Evolutionary conservation across 768 basidiomycete genomes (phyloP).

Genomic region (Auricularia sp.): DNA sequence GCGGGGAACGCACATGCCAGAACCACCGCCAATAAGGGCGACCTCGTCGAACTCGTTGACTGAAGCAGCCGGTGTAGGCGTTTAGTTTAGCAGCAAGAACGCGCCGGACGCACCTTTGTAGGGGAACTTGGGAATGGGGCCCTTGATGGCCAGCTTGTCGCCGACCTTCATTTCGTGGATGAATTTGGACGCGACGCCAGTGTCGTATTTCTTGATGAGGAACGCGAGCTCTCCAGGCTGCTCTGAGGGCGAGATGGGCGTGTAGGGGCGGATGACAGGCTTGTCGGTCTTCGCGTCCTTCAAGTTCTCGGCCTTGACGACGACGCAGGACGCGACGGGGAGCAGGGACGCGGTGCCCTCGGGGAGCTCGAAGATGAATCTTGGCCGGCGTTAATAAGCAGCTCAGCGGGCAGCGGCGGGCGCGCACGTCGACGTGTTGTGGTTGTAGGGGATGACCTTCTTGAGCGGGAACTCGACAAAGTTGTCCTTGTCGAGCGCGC

Average conservation of each 20-base stretch:
- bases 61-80: conserved; percentile 19
- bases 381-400: conserved; percentile 16
- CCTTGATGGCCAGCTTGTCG: conserved; percentile 77
- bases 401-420: conserved; percentile 9
- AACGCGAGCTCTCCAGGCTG: conserved; percentile 65
- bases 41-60: conserved; percentile 79
- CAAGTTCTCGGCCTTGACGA: conserved; percentile 65
- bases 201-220: conserved; percentile 77
- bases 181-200: conserved; percentile 74
- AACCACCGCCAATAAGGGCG: conserved; percentile 85
- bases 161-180: conserved; percentile 74
- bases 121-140: conserved; percentile 78
- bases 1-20: conserved; percentile 58
- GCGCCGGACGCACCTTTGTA: conserved; percentile 52
- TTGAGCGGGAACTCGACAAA: conserved; percentile 77
- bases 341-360: conserved; percentile 68
- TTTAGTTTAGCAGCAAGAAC: not conserved
- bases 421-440: conserved; percentile 74
- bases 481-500: conserved; percentile 63
- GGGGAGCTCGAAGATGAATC: conserved; percentile 74
- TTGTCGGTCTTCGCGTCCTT: conserved; percentile 66
- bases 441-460: conserved; percentile 78
- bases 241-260: conserved; percentile 75
- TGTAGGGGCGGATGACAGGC: conserved; percentile 85
- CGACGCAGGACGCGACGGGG: conserved; percentile 66